phyloP scores from a whole-genome alignment of 352 stramenopile species.

The Globisporangium perplexum region DNA sequence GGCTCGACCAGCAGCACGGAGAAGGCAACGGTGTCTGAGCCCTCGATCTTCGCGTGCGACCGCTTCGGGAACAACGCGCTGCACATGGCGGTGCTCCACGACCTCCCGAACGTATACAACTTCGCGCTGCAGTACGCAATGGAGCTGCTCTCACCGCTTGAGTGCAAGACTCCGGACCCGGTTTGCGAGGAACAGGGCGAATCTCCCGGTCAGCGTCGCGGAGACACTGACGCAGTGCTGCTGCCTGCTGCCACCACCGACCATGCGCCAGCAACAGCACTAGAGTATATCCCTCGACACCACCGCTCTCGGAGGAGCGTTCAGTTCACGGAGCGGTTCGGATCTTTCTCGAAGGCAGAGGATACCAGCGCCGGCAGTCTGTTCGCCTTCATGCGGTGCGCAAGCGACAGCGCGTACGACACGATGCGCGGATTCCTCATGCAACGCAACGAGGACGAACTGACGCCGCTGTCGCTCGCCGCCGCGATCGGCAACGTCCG shows the following conservation, averaged over 20 bases:
- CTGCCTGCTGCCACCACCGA: too few species aligned
- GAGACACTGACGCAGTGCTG: not conserved
- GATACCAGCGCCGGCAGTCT: conserved; percentile 4
- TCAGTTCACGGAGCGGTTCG: conserved; percentile 1
- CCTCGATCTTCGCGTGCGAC: conserved; percentile 51
- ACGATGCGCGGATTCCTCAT: conserved; percentile 32
- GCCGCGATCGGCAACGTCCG: conserved; percentile 37
- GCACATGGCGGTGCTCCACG: conserved; percentile 51
- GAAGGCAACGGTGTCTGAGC: conserved; percentile 9
- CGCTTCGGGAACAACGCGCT: conserved; percentile 53
- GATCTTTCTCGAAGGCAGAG: not conserved
- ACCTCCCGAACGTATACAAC: conserved; percentile 48
- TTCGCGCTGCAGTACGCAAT: conserved; percentile 53
- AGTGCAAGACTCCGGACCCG: not conserved
- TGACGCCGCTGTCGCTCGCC: conserved; percentile 53
- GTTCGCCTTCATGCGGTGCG: conserved; percentile 28
- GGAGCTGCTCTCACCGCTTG: conserved; percentile 16
- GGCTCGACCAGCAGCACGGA: conserved; percentile 4
- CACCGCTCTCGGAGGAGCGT: too few species aligned
- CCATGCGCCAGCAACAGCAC: not conserved
- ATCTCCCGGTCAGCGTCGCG: not conserved
- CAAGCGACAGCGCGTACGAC: conserved; percentile 21
- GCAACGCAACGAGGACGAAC: conserved; percentile 44
- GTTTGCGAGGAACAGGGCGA: conserved; percentile 10
- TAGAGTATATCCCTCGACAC: too few species aligned